Evolutionary conservation across 768 basidiomycete species (phyloP).

Genomic region (Podaxis sp.): DNA sequence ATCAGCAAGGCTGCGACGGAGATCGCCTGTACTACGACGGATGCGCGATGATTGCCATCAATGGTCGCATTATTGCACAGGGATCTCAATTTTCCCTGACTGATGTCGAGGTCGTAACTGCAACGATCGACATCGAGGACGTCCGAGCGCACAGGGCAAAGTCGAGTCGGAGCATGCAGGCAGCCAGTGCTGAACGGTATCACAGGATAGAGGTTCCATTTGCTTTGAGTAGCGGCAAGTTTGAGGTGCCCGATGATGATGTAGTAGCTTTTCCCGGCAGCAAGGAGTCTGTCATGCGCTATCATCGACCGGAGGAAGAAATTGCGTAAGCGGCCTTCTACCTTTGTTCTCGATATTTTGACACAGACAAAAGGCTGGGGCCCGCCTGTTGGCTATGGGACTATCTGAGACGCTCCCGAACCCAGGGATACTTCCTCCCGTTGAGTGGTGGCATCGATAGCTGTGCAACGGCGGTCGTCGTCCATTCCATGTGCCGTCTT

Average conservation of each 20-base stretch:
- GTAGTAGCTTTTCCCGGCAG: slow-evolving; percentile 33
- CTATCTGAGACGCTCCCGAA: slow-evolving; percentile 89
- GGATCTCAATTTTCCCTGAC: slow-evolving; percentile 94
- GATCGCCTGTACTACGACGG: slow-evolving; percentile 98
- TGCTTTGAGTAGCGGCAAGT: slow-evolving; percentile 71
- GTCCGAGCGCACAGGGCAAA: slow-evolving; percentile 85
- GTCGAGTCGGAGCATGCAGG: slow-evolving; percentile 88
- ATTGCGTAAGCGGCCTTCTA: slow-evolving; percentile 71
- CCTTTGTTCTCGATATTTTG: background rate
- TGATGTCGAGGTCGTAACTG: slow-evolving; percentile 95
- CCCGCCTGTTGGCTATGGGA: slow-evolving; percentile 99
- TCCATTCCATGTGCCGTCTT: slow-evolving; percentile 93
- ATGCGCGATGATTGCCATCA: slow-evolving; percentile 92
- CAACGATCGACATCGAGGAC: slow-evolving; percentile 96
- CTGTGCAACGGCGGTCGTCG: slow-evolving; percentile 94
- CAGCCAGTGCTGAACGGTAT: slow-evolving; percentile 70
- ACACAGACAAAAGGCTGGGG: slow-evolving; percentile 57
- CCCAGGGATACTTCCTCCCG: slow-evolving; percentile 93
- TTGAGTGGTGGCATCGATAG: slow-evolving; percentile 96
- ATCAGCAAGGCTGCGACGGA: slow-evolving; percentile 98
- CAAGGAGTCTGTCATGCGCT: slow-evolving; percentile 49
- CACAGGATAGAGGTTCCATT: slow-evolving; percentile 80
- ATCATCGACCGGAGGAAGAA: slow-evolving; percentile 91
- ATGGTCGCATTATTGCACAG: slow-evolving; percentile 89
- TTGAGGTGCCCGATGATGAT: slow-evolving; percentile 53